Evolutionary conservation across 768 basidiomycete genomes (phyloP), one percentile per base, ranked within the genome.

Genomic region (Termitomyces sp.): DNA sequence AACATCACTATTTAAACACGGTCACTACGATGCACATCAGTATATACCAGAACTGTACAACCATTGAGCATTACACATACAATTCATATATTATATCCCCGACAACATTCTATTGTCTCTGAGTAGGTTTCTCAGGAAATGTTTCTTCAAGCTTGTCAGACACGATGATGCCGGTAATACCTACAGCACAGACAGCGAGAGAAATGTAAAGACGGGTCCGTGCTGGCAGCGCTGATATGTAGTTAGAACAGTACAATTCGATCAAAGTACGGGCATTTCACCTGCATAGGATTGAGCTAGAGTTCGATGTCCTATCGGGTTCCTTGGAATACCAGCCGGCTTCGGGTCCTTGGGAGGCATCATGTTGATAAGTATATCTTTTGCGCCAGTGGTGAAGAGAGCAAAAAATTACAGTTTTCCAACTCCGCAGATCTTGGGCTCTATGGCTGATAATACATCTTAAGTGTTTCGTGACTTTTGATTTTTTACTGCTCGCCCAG

Each of bases 91-190:
- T 28, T 46, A 52, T 10, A 59, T 44, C 40, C 26, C 30, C 44
- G 20, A 18, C 49, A 47, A 26, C 20, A 26, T 32, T 59, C 56
- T 54, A 44, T 18, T 66, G 50, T 60, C 45, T 62, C 48, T 61
- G 58, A 46, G 63, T 20, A 13, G 64, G 20, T 6, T 60, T 46
- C 36, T 67, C 47, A 55, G 78, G 67, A 14, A 75, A 55, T 20
- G 66, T 71, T 56, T 74, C 74, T 63, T 86, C 83, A 40, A 86
- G 67, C 52, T 77, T 75, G 63, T 84, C 75, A 40, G 85, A 83
- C 43, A 78, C 61, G 38, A 73, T 62, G 28, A 85, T 62, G 18
- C 85, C 85, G 22, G 68, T 68, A 9, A 67, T 72, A 11, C 78
- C 83, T 28, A 84, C 66, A 4, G 73, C 65, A 59, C 78, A 83